Evolutionary conservation across 2,329 filamentous ascomycete genomes (phyloP).

Genomic region (Diaporthe citri): DNA sequence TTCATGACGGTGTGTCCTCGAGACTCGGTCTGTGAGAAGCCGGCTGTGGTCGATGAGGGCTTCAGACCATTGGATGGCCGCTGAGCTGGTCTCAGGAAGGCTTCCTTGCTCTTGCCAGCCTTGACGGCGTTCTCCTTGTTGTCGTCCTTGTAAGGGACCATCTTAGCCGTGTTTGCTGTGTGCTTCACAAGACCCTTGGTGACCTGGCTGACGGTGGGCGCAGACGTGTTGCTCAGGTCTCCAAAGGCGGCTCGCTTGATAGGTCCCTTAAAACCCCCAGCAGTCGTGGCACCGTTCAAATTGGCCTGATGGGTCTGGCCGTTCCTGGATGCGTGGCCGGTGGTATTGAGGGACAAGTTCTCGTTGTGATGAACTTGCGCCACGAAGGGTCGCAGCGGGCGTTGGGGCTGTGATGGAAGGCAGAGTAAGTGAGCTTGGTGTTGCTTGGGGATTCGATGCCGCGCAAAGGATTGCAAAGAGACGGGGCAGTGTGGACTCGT

Average conservation of each 20-base stretch:
- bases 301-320: conserved; percentile 25
- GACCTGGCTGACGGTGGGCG: conserved; percentile 49
- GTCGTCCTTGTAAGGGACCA: conserved; percentile 43
- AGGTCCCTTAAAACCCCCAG: conserved; percentile 70
- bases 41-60: conserved; percentile 36
- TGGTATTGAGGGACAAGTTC: conserved; percentile 62
- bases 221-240: conserved; percentile 81
- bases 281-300: conserved; percentile 54
- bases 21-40: conserved; percentile 20
- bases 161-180: conserved; percentile 45
- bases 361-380: conserved; percentile 67
- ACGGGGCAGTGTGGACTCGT: neutral
- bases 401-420: conserved; percentile 71
- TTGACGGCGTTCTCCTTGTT: conserved; percentile 61
- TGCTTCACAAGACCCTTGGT: conserved; percentile 52
- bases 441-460: neutral
- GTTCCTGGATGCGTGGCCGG: conserved; percentile 27
- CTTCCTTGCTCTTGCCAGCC: conserved; percentile 48
- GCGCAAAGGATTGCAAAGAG: conserved; percentile 28
- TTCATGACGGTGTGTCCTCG: conserved; percentile 29
- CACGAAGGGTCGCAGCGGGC: conserved; percentile 67
- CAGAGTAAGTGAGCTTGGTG: conserved; percentile 34
- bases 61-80: conserved; percentile 43
- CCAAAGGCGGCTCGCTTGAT: conserved; percentile 84
- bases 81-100: conserved; percentile 54